These are phyloP conservation scores for Trichoderma virens DNA, from an alignment of 495 filamentous ascomycete genomes.

Conservation along the genomic window DNA sequence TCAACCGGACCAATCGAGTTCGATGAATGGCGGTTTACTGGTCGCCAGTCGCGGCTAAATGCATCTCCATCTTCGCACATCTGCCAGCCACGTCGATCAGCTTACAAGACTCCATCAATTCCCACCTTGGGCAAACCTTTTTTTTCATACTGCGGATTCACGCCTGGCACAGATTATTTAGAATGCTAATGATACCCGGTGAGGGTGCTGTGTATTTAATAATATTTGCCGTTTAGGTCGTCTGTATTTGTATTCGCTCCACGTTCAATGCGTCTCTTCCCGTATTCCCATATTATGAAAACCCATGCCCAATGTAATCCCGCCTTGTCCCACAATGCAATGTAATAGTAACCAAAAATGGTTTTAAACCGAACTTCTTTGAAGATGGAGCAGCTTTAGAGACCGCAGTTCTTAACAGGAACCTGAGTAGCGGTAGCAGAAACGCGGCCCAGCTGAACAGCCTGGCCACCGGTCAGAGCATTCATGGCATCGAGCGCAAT, in stretches of 20 bases:
- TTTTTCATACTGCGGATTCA: neutral
- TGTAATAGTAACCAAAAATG: neutral
- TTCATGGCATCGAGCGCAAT: slow-evolving; percentile 60
- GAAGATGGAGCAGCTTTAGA: neutral
- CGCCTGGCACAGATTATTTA: neutral
- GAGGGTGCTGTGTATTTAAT: neutral
- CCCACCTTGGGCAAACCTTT: neutral
- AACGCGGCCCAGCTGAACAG: slow-evolving; percentile 47
- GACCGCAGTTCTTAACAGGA: slow-evolving; percentile 17
- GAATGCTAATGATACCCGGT: neutral
- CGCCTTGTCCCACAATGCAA: neutral
- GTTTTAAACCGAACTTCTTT: neutral
- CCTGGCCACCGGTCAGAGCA: slow-evolving; percentile 51
- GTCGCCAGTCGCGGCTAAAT: neutral
- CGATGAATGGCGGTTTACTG: neutral
- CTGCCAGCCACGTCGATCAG: neutral
- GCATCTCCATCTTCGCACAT: neutral
- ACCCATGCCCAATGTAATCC: neutral
- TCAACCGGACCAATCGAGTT: too few species aligned
- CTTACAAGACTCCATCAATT: neutral
- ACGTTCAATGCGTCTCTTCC: neutral
- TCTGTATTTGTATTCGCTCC: neutral
- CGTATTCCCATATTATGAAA: neutral
- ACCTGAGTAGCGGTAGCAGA: slow-evolving; percentile 42
- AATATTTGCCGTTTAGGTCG: neutral